These are phyloP conservation scores for Rhizopogon parksii DNA, from an alignment of 1,284 basidiomycete species.

Conservation along the genomic window DNA sequence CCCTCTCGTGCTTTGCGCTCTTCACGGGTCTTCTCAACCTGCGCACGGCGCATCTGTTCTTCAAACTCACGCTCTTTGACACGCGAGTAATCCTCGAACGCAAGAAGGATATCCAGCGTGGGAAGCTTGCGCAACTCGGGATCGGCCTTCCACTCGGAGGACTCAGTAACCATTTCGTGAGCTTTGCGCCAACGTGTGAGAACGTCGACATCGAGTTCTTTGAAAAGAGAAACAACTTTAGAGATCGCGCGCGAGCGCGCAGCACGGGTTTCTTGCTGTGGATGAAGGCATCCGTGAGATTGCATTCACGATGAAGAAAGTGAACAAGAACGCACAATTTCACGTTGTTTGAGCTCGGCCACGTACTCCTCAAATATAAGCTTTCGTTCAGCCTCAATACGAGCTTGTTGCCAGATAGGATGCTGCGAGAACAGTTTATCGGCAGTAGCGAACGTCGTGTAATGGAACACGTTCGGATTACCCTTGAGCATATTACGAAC, in stretches of 20 bases:
- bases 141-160: slow-evolving; percentile 73
- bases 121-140: slow-evolving; percentile 73
- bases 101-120: slow-evolving; percentile 81
- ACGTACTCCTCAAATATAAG: slow-evolving; percentile 89
- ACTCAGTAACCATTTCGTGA: slow-evolving; percentile 66
- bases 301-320: slow-evolving; percentile 2
- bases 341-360: slow-evolving; percentile 72
- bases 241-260: slow-evolving; percentile 68
- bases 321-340: slow-evolving; percentile 56
- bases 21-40: slow-evolving; percentile 76
- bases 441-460: slow-evolving; percentile 82
- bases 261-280: slow-evolving; percentile 70
- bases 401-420: slow-evolving; percentile 82
- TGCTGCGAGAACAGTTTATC: slow-evolving; percentile 78
- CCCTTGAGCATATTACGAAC: slow-evolving; percentile 78
- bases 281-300: slow-evolving; percentile 7
- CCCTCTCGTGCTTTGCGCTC: slow-evolving; percentile 85
- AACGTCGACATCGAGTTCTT: slow-evolving; percentile 79
- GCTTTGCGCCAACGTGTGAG: slow-evolving; percentile 85
- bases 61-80: slow-evolving; percentile 85
- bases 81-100: slow-evolving; percentile 88
- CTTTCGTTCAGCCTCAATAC: slow-evolving; percentile 75
- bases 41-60: slow-evolving; percentile 68
- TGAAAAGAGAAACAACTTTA: slow-evolving; percentile 75
- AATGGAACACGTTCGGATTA: slow-evolving; percentile 80